phyloP scores from a whole-genome alignment of 2,329 filamentous ascomycete species.

The Pseudogymnoascus sp. region DNA sequence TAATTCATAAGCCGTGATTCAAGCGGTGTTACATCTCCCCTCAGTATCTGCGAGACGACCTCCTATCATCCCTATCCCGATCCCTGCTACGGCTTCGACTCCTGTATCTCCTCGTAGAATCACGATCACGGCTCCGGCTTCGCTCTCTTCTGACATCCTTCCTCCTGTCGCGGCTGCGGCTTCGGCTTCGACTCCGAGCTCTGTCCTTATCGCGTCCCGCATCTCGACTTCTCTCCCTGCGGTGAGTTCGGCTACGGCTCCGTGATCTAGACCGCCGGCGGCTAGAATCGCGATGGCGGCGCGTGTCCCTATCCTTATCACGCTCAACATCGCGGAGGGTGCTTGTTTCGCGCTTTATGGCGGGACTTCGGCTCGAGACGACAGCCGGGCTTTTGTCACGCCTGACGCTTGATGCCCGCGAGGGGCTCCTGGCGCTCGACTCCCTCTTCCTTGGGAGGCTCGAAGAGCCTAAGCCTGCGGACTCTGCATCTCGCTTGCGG shows the following conservation, averaged over 20 bases:
- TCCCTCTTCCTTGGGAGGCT: conserved; percentile 11
- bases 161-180: conserved; percentile 12
- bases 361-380: neutral
- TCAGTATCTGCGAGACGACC: conserved; percentile 8
- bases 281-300: conserved; percentile 18
- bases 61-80: conserved; percentile 15
- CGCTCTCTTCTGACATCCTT: conserved; percentile 15
- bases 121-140: conserved; percentile 17
- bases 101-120: conserved; percentile 18
- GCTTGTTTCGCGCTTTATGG: conserved; percentile 21
- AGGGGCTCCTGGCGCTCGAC: neutral
- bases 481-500: conserved; percentile 7
- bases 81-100: conserved; percentile 17
- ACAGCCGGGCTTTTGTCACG: conserved; percentile 4
- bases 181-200: conserved; percentile 16
- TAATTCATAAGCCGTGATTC: neutral
- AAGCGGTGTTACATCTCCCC: neutral
- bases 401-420: neutral
- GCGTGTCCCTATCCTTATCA: conserved; percentile 17
- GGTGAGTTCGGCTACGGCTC: conserved; percentile 14
- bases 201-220: conserved; percentile 17
- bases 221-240: conserved; percentile 3
- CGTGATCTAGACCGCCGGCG: conserved; percentile 14
- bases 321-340: conserved; percentile 5
- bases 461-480: conserved; percentile 5